Conservation (phyloP, 148 eudicot species). For the Limonium bicolor region DNA sequence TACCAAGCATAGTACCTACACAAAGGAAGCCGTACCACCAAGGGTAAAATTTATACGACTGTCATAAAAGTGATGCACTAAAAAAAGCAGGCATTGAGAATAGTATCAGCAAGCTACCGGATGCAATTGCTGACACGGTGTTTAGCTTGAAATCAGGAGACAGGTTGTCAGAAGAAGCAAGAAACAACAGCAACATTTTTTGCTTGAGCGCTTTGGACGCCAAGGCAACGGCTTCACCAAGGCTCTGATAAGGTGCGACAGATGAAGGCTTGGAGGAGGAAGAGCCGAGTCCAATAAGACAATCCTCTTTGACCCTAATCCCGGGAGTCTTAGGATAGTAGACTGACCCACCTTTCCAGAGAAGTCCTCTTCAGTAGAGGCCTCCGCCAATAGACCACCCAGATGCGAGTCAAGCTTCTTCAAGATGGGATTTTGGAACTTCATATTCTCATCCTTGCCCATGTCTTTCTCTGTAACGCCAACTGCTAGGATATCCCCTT, state of each 20-base stretch:
- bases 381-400: conserved; percentile 64
- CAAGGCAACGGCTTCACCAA: conserved; percentile 71
- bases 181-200: conserved; percentile 46
- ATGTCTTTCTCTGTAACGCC: conserved; percentile 86
- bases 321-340: conserved; percentile 64
- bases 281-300: conserved; percentile 67
- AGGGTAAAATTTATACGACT: not conserved
- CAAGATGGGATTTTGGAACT: conserved; percentile 49
- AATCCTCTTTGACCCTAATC: conserved; percentile 70
- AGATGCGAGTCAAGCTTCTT: conserved; percentile 47
- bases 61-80: not conserved
- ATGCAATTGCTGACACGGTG: conserved; percentile 60
- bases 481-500: conserved; percentile 79
- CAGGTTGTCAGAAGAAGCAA: conserved; percentile 55
- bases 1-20: conserved; percentile 62
- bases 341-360: conserved; percentile 72
- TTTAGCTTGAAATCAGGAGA: conserved; percentile 43
- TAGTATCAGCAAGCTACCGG: no score
- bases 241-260: conserved; percentile 31
- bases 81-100: conserved; percentile 3
- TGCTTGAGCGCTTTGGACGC: conserved; percentile 75
- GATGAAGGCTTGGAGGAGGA: conserved; percentile 15
- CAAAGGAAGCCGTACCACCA: not conserved
- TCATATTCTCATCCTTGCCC: conserved; percentile 48
- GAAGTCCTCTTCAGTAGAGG: conserved; percentile 77